phyloP scores from a whole-genome alignment of 176 grass and related monocot genomes.

The Luzula sylvatica region DNA sequence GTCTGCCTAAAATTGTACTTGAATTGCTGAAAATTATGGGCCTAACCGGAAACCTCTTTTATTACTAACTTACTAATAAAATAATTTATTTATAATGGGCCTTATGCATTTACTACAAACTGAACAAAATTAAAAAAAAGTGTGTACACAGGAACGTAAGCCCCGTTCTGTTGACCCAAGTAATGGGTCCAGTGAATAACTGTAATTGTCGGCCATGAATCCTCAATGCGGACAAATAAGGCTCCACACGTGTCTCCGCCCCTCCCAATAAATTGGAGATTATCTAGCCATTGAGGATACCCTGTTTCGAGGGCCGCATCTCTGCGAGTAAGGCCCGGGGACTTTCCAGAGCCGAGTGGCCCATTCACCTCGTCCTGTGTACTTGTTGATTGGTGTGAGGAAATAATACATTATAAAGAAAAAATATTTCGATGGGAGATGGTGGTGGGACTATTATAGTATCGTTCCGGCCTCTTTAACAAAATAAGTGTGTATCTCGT shows the following conservation, averaged over 20 bases:
- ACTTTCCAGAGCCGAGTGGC: slow-evolving; percentile 23
- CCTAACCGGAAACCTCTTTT: too few species aligned
- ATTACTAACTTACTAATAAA: too few species aligned
- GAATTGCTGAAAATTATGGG: too few species aligned
- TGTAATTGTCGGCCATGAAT: slow-evolving; percentile 19
- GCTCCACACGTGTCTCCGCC: slow-evolving; percentile 39
- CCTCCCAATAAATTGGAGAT: neutral
- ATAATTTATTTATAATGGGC: too few species aligned
- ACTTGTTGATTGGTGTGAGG: too few species aligned
- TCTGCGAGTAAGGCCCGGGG: slow-evolving; percentile 13
- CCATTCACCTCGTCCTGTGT: slow-evolving; percentile 42
- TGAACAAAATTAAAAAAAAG: neutral
- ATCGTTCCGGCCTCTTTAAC: too few species aligned
- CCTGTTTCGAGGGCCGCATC: slow-evolving; percentile 33
- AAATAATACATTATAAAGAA: too few species aligned
- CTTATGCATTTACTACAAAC: too few species aligned
- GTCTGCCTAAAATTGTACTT: too few species aligned
- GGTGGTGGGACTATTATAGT: too few species aligned
- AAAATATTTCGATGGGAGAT: too few species aligned
- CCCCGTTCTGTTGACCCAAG: slow-evolving; percentile 27
- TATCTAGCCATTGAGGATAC: slow-evolving; percentile 17
- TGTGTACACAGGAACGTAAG: slow-evolving; percentile 33
- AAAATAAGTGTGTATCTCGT: too few species aligned
- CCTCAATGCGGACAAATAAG: slow-evolving; percentile 16
- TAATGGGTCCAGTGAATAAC: slow-evolving; percentile 32